phyloP scores from a whole-genome alignment of 208 protist species.

The Herpetomonas muscarum region DNA sequence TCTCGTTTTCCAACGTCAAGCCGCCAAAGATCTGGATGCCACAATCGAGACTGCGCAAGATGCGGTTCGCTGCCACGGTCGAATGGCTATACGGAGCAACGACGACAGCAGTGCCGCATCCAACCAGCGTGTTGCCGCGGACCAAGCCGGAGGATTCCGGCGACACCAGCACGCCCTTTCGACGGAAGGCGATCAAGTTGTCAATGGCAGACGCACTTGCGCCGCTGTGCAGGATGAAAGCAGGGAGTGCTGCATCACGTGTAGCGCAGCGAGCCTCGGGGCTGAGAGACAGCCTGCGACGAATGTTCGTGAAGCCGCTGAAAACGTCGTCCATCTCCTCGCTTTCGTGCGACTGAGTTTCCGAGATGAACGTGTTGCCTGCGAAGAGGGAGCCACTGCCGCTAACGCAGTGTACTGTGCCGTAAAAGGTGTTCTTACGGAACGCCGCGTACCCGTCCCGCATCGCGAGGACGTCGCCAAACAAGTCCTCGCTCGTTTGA shows the following conservation, averaged over 20 bases:
- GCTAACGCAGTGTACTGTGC: constrained; percentile 56
- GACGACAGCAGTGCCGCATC: constrained; percentile 32
- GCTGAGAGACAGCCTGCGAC: no score
- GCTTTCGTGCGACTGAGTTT: neutral
- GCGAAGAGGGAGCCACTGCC: constrained; percentile 40
- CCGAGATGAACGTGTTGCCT: constrained; percentile 45
- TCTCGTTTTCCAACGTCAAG: constrained; percentile 58
- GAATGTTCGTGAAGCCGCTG: neutral
- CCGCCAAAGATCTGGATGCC: constrained; percentile 61
- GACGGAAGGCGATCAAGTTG: constrained; percentile 49
- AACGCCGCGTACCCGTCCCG: constrained; percentile 52
- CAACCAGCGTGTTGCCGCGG: constrained; percentile 40
- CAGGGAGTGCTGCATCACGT: neutral
- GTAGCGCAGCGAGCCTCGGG: neutral
- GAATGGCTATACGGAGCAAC: constrained; percentile 53
- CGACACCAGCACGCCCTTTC: constrained; percentile 35
- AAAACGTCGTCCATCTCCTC: neutral
- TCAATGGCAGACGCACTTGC: constrained; percentile 26
- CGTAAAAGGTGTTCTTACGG: constrained; percentile 55
- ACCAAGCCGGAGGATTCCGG: constrained; percentile 42
- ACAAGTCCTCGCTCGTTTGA: constrained; percentile 13
- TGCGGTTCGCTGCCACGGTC: constrained; percentile 48
- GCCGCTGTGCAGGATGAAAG: constrained; percentile 44
- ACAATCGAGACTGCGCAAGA: constrained; percentile 45
- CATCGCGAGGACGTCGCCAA: constrained; percentile 62